Conservation (phyloP, 345 rosid species). For the Eucalyptus curtisii region DNA sequence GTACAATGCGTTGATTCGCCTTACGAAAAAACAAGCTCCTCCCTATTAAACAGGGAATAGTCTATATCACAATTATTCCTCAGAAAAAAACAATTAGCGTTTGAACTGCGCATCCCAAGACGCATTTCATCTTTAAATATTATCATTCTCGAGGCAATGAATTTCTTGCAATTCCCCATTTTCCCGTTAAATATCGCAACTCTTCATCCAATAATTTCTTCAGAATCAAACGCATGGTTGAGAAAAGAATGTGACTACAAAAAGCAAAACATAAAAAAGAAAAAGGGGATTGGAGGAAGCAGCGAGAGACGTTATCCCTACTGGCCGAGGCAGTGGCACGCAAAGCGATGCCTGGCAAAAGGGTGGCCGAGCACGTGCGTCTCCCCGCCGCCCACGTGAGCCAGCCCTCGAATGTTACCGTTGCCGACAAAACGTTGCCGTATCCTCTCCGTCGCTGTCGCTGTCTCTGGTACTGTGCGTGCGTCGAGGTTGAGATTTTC, state of each 20-base stretch:
- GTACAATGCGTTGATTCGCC: fast-evolving
- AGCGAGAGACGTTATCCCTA: neutral
- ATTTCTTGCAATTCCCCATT: neutral
- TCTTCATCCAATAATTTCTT: neutral
- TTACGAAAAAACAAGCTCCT: neutral
- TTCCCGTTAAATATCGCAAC: neutral
- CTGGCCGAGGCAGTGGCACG: neutral
- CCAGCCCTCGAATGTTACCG: neutral
- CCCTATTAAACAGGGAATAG: neutral
- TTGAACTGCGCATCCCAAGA: neutral
- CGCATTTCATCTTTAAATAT: neutral
- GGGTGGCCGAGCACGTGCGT: neutral
- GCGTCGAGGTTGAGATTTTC: neutral
- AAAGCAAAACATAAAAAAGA: neutral
- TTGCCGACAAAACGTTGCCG: neutral
- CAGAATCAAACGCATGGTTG: neutral
- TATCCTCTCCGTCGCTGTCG: neutral
- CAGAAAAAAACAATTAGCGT: too few species aligned
- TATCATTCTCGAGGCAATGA: neutral
- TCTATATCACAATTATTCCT: neutral
- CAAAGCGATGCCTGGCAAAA: neutral
- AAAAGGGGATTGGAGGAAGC: neutral
- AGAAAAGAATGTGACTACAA: neutral
- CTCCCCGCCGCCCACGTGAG: neutral
- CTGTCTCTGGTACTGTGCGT: neutral